Conservation (phyloP, 148 eudicot species). For the Rhododendron henanense region DNA sequence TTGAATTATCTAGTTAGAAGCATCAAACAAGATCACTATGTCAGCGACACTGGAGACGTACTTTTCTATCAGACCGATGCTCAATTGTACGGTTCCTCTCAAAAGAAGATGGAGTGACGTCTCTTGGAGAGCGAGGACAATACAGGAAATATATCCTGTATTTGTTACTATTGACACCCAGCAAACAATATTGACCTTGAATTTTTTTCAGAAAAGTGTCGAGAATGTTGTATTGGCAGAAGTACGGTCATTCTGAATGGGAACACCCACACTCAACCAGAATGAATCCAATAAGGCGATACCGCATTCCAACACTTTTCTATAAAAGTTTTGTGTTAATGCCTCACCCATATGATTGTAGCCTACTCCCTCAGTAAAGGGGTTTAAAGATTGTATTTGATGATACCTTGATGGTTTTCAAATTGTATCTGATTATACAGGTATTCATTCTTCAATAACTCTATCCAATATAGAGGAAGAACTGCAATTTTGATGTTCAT, state of each 20-base stretch:
- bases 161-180: background rate
- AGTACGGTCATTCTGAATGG: background rate
- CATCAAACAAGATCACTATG: slow-evolving; percentile 42
- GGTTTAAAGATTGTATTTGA: background rate
- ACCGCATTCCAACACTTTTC: background rate
- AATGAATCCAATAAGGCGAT: background rate
- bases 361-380: background rate
- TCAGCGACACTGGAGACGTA: slow-evolving; percentile 45
- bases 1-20: slow-evolving; percentile 31
- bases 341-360: background rate
- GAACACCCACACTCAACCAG: background rate
- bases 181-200: background rate
- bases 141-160: background rate
- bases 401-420: background rate
- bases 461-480: background rate
- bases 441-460: background rate
- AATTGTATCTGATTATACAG: background rate
- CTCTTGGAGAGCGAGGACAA: background rate
- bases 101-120: slow-evolving; percentile 20
- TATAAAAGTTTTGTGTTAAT: background rate
- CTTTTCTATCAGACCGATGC: slow-evolving; percentile 47
- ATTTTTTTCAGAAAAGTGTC: background rate
- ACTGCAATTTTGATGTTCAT: slow-evolving; percentile 1
- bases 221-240: background rate
- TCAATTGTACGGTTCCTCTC: slow-evolving; percentile 10